Evolutionary conservation across 2,329 filamentous ascomycete species (phyloP), one percentile per base, ranked within the genome.

Genomic region (Talaromyces sp.): DNA sequence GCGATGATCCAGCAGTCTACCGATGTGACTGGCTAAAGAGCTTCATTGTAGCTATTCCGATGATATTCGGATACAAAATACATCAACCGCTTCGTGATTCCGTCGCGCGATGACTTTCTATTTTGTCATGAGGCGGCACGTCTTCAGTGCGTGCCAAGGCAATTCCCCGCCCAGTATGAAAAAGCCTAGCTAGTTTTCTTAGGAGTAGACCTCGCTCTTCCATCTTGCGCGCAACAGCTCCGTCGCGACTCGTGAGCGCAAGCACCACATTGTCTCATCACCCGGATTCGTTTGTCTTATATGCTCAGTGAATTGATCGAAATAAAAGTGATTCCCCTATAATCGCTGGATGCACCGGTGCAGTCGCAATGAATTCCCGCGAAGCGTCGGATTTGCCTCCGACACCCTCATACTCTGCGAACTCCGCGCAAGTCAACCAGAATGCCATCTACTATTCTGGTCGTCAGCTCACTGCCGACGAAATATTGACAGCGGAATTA

Each of bases 401-500:
- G 69, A 72, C 72, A 28, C 71, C 73, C n/a, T 79, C 77, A n/a
- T 79, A 79, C 63, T 75, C 77, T 5, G 75, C 77, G 46, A 79
- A 77, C 67, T 72, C 75, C 60, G 75, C 76, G 69, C 77, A 79
- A 70, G 77, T 79, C 70, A 71, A 71, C 44, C 77, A 79, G 67
- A 75, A 75, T 44, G 69, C 76, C 42, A 77, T 79, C 69, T 74
- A 73, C 42, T 80, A 79, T 69, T 78, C 78, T 67, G 77, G 76
- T 65, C 77, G 77, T 63, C 77, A 79, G 66, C 67, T 78, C 67
- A 79, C 77, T 54, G 71, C 79, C 64, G 80, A 83, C 66, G 79
- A 81, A 63, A 75, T 81, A 16, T 72, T 81, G 46, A 76, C 76
- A 16, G 80, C 79, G 11, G 80, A 81, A 66, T 69, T 81, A 44